Base-by-base conservation (phyloP, 2,329 filamentous ascomycete genomes). In the Ophidiomyces ophidiicola region DNA sequence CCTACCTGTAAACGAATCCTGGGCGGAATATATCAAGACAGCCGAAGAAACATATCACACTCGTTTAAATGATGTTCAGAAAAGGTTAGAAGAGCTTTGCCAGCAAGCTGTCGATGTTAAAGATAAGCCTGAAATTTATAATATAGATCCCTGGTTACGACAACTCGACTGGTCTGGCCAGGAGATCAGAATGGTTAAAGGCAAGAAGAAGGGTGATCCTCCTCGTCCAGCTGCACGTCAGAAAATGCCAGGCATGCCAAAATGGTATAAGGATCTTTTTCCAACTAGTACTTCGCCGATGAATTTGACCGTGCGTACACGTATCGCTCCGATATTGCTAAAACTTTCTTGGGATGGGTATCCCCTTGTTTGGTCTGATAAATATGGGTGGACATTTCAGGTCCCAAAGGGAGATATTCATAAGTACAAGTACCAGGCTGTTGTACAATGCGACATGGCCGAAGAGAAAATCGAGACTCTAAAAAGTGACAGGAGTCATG, bases 141-240 rank as follows among this genome's bases (percentile, higher is more conserved):
- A 68, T 40, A 79, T 72, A 28, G 88, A 98, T 53, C 84, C 87
- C 4, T 98, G 92, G 92, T 61, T 98, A 53, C 73, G 72, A 47
- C 90, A 98, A 65, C 72, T 98, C 37, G 87, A 98, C 65, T 98
- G 90, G 90, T 82, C 83, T 1, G 85, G 84, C 3, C 87, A 96
- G 60, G 84, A 93, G 57, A 71, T 94, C 45, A 87, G 76, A 55
- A 90, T 88, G 82, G 78, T 77, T 15, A 96, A 94, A 57, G 82
- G 80, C 3, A 94, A 90, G 65, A 87, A 82, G 61, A 94, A 94
- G 58, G 69, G 66, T 6, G 84, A 92, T 41, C 78, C 80, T 7
- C 80, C 82, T 1, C 70, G 85, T 31, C 85, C 80, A 20, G 81
- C 78, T 5, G 78, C 78, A 7, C 71, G 82, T 32, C 90, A 98